phyloP scores from a whole-genome alignment of 1,284 basidiomycete species.

The Bjerkandera adusta region DNA sequence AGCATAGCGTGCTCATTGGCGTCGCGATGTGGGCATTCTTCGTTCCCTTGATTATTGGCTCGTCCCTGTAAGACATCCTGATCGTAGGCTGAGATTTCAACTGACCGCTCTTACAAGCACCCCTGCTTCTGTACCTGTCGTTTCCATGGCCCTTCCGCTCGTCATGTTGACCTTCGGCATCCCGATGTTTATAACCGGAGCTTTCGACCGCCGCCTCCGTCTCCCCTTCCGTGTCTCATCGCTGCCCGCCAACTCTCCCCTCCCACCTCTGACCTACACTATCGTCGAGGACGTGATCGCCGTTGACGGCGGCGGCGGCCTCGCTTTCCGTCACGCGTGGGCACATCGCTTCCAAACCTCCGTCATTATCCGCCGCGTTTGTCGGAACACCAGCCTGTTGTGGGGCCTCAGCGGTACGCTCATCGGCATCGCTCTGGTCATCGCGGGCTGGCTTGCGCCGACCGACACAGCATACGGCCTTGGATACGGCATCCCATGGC shows the following conservation, averaged over 20 bases:
- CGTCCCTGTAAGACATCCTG: slow-evolving; percentile 30
- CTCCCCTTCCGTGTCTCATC: slow-evolving; percentile 33
- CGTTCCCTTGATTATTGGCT: slow-evolving; percentile 31
- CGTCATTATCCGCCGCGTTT: slow-evolving; percentile 27
- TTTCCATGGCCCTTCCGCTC: slow-evolving; percentile 31
- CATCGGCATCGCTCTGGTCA: slow-evolving; percentile 25
- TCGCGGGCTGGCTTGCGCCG: slow-evolving; percentile 25
- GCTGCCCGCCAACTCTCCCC: slow-evolving; percentile 26
- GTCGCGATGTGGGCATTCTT: slow-evolving; percentile 30
- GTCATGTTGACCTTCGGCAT: slow-evolving; percentile 30
- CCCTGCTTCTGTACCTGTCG: slow-evolving; percentile 27
- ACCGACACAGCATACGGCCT: slow-evolving; percentile 31
- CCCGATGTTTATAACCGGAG: slow-evolving; percentile 29
- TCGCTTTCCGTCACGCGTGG: slow-evolving; percentile 33
- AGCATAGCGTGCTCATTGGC: slow-evolving; percentile 25
- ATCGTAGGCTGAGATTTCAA: too few relatives aligned
- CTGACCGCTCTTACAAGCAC: slow-evolving; percentile 15
- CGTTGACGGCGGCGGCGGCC: slow-evolving; percentile 32
- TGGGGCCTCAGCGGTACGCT: slow-evolving; percentile 29
- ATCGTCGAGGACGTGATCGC: slow-evolving; percentile 32
- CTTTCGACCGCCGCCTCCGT: slow-evolving; percentile 27
- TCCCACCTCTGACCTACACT: slow-evolving; percentile 31
- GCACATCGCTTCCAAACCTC: slow-evolving; percentile 31
- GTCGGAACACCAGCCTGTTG: slow-evolving; percentile 24
- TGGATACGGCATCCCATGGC: slow-evolving; percentile 31